Conservation (phyloP, 495 filamentous ascomycete species). For the Neurospora cerealis region DNA sequence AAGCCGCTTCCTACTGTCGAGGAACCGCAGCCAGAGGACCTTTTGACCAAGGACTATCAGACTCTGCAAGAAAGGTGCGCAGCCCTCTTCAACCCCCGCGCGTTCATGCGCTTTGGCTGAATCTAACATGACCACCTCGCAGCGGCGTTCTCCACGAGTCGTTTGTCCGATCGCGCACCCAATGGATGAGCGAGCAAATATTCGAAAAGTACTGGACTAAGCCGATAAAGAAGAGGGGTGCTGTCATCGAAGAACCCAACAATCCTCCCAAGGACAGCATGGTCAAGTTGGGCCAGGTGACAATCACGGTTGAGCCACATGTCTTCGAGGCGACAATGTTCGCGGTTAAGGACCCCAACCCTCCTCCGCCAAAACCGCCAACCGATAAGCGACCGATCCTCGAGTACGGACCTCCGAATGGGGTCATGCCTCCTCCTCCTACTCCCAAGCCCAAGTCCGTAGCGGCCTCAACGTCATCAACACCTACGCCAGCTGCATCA, state of each 20-base stretch:
- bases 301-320: conserved; percentile 83
- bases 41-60: conserved; percentile 65
- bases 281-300: conserved; percentile 69
- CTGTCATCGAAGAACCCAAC: conserved; percentile 53
- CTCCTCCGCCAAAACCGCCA: conserved; percentile 19
- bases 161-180: conserved; percentile 70
- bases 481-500: conserved; percentile 7
- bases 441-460: conserved; percentile 30
- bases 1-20: conserved; percentile 67
- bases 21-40: conserved; percentile 52
- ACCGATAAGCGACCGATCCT: conserved; percentile 47
- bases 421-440: conserved; percentile 44
- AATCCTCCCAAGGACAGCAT: conserved; percentile 84
- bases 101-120: background rate
- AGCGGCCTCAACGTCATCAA: conserved; percentile 6
- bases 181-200: conserved; percentile 81
- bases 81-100: background rate
- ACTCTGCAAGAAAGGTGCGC: conserved; percentile 71
- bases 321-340: conserved; percentile 81
- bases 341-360: conserved; percentile 64
- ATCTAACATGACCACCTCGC: background rate
- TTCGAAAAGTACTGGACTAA: conserved; percentile 94
- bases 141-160: conserved; percentile 81
- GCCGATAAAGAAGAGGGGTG: conserved; percentile 70
- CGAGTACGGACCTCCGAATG: conserved; percentile 59